Percentiles rank a stretch among this genome's conserved stretches.
These are phyloP conservation scores for Pyrus bretschneideri DNA, from an alignment of 306 rosid genomes.

Conservation along the genomic window DNA sequence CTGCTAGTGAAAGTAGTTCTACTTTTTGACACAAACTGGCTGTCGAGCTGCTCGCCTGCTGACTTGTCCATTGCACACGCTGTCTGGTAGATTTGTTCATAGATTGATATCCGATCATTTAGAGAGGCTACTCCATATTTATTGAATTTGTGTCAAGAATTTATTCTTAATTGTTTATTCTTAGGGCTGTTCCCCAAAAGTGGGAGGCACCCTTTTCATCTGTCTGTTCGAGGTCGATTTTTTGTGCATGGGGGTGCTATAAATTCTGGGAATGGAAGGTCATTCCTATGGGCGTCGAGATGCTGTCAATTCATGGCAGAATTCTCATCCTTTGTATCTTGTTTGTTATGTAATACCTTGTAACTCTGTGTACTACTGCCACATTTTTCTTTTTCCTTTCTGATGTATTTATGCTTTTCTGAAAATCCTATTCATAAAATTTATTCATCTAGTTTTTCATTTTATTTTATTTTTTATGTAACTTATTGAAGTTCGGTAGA, in stretches of 20 bases:
- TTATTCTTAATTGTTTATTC: conserved; percentile 55
- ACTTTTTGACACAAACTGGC: conserved; percentile 50
- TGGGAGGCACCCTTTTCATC: conserved; percentile 35
- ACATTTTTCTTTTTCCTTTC: background rate
- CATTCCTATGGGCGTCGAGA: conserved; percentile 45
- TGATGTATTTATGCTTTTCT: background rate
- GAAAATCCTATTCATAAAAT: no score
- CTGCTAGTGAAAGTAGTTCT: conserved; percentile 88
- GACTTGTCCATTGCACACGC: conserved; percentile 39
- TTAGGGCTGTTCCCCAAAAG: conserved; percentile 48
- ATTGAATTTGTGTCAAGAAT: conserved; percentile 37
- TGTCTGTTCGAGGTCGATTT: conserved; percentile 27
- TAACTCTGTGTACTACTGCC: conserved; percentile 24
- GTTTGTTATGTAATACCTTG: conserved; percentile 30
- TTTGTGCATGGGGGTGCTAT: conserved; percentile 40
- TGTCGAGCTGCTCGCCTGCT: conserved; percentile 53
- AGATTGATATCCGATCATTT: conserved; percentile 55
- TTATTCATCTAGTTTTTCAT: background rate
- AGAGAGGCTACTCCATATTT: conserved; percentile 40
- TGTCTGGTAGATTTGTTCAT: conserved; percentile 50
- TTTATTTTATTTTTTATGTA: no score
- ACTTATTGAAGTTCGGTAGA: no score
- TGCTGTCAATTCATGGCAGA: conserved; percentile 13
- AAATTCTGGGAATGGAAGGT: conserved; percentile 48
- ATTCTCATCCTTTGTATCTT: conserved; percentile 31